A percentile compares a stretch with the other conserved stretches of the same genome.
Evolutionary conservation across 352 stramenopile species (phyloP).

Genomic region (Elongisporangium anandrum): DNA sequence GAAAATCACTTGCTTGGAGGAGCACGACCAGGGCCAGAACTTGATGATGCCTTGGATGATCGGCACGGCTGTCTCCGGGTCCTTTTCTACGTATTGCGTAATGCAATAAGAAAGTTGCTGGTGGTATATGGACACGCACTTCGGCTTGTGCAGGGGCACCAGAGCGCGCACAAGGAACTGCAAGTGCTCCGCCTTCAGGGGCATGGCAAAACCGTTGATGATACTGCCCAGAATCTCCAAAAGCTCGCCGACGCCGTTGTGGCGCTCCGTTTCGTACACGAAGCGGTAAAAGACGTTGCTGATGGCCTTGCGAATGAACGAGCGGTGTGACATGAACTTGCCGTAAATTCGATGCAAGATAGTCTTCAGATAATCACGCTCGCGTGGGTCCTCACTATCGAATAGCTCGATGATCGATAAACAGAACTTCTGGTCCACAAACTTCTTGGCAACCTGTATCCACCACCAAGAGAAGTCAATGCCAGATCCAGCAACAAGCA

Average conservation of each 20-base stretch:
- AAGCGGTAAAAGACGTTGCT: constrained; percentile 99
- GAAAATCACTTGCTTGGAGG: constrained; percentile 95
- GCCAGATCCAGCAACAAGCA: background rate
- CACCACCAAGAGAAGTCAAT: background rate
- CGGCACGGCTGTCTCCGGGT: constrained; percentile 94
- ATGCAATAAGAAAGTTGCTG: constrained; percentile 99
- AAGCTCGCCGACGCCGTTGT: constrained; percentile 96
- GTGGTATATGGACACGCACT: constrained; percentile 96
- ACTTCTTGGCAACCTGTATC: constrained; percentile 91
- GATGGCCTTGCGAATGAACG: constrained; percentile 97
- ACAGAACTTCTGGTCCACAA: constrained; percentile 97
- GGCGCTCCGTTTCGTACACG: constrained; percentile 97
- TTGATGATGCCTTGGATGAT: constrained; percentile 94
- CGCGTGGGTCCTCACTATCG: constrained; percentile 95
- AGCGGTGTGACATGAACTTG: constrained; percentile 99
- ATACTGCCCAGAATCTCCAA: constrained; percentile 97
- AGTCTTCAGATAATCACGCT: constrained; percentile 99
- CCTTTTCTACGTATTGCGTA: constrained; percentile 99
- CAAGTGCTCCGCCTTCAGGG: constrained; percentile 97
- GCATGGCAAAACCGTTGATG: constrained; percentile 99
- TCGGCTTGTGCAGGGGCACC: constrained; percentile 98
- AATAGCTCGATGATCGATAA: constrained; percentile 94
- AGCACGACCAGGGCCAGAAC: constrained; percentile 95
- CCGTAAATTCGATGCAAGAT: constrained; percentile 99
- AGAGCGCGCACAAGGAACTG: constrained; percentile 94